A percentile compares a stretch with the other conserved stretches of the same genome.
Evolutionary conservation across 179 eudicot genomes (phyloP).

Genomic region (Drosera spatulata): DNA sequence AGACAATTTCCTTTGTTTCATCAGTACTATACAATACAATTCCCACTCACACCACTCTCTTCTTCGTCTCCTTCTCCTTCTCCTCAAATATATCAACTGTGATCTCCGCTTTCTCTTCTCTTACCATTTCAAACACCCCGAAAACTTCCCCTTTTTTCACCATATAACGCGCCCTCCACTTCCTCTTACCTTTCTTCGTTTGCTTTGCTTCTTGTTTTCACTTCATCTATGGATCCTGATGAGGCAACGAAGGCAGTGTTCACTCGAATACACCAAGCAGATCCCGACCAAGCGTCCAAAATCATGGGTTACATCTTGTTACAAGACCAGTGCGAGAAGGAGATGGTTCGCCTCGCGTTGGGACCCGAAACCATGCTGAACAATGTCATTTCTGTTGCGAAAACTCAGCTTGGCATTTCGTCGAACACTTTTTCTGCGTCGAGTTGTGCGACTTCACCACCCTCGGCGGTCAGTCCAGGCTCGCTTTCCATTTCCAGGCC

Average conservation of each 20-base stretch:
- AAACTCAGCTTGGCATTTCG: constrained; percentile 36
- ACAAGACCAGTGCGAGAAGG: constrained; percentile 56
- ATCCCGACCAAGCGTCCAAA: constrained; percentile 72
- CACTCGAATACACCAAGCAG: constrained; percentile 47
- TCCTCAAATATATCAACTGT: too few species aligned
- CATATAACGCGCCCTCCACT: too few species aligned
- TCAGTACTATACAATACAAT: too few species aligned
- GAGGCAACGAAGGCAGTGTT: constrained; percentile 57
- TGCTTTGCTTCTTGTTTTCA: too few species aligned
- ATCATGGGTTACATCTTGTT: constrained; percentile 59
- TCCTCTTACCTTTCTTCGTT: too few species aligned
- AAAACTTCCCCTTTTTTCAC: too few species aligned
- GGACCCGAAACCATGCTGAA: constrained; percentile 42
- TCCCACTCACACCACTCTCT: too few species aligned
- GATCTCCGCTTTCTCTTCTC: too few species aligned
- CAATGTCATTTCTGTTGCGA: constrained; percentile 44
- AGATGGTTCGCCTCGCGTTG: constrained; percentile 62
- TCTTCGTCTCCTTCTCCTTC: too few species aligned
- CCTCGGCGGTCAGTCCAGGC: constrained; percentile 6
- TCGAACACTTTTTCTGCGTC: constrained; percentile 39
- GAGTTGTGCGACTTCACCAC: constrained; percentile 8
- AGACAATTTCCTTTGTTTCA: too few species aligned
- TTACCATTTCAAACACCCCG: too few species aligned
- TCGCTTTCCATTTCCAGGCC: too few species aligned
- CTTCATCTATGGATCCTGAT: constrained; percentile 45